These are phyloP conservation scores for Achaetomiella virescens DNA, from an alignment of 495 filamentous ascomycete genomes.

Conservation along the genomic window DNA sequence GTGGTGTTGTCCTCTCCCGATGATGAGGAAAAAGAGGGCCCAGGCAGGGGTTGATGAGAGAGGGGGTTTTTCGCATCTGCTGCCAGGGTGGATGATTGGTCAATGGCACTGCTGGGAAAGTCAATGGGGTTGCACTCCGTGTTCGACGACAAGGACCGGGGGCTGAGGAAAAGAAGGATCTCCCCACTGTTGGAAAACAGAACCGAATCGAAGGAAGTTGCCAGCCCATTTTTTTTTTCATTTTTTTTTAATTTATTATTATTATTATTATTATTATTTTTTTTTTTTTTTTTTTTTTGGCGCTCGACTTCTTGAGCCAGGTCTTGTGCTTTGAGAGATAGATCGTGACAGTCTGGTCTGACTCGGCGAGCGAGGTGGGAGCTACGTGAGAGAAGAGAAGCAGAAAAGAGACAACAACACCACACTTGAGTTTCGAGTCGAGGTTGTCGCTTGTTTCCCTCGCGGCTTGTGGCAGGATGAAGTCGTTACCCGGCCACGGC, in stretches of 20 bases:
- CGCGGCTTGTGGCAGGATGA: neutral
- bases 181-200: slow-evolving; percentile 5
- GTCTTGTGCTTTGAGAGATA: neutral
- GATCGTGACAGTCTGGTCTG: neutral
- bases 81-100: too few species aligned
- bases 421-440: neutral
- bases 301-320: neutral
- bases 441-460: neutral
- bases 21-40: too few species aligned
- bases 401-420: neutral
- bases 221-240: neutral
- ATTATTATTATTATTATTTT: too few species aligned
- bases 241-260: too few species aligned
- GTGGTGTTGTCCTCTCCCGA: too few species aligned
- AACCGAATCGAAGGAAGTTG: neutral
- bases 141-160: neutral
- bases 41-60: too few species aligned
- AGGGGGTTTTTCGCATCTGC: too few species aligned
- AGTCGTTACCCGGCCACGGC: neutral
- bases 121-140: slow-evolving; percentile 1
- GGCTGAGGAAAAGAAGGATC: neutral
- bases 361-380: neutral
- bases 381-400: neutral
- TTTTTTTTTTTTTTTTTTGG: too few species aligned
- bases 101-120: neutral